Percentiles rank a stretch among this genome's conserved stretches.
Evolutionary conservation across 75 land plant species (phyloP).

Genomic region (Selaginella moellendorffii): DNA sequence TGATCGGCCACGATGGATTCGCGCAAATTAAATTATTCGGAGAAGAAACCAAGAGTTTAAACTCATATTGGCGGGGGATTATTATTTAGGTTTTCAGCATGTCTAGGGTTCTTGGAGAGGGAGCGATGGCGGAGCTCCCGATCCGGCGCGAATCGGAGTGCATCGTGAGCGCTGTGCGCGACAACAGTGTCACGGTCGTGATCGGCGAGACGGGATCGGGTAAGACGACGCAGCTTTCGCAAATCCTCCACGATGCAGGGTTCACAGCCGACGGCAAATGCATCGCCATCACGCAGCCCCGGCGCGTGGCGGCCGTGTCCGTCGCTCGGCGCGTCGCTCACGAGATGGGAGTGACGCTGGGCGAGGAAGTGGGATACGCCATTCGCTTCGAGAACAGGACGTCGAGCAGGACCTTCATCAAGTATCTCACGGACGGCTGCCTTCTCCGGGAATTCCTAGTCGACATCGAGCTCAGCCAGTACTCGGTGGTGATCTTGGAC

Average conservation of each 20-base stretch:
- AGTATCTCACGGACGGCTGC: conserved; percentile 94
- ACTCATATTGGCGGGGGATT: too few relatives aligned
- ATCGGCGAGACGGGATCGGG: conserved; percentile 99
- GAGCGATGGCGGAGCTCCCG: conserved; percentile 35
- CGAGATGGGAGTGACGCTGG: conserved; percentile 71
- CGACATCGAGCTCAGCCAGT: conserved; percentile 54
- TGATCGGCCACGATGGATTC: too few relatives aligned
- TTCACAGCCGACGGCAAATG: conserved; percentile 39
- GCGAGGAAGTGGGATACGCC: conserved; percentile 95
- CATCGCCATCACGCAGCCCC: conserved; percentile 84
- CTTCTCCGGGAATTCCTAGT: conserved; percentile 92
- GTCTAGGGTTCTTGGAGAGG: too few relatives aligned
- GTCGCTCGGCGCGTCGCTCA: conserved; percentile 88
- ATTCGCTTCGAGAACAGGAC: conserved; percentile 95
- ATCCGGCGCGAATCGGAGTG: conserved; percentile 51
- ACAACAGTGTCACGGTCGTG: conserved; percentile 54
- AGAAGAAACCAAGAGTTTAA: too few relatives aligned
- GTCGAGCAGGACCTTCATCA: conserved; percentile 53
- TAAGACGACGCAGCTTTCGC: conserved; percentile 96
- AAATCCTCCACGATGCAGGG: conserved; percentile 64
- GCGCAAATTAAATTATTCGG: too few relatives aligned
- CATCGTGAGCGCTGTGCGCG: conserved; percentile 47
- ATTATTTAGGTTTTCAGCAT: too few relatives aligned
- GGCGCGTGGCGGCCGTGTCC: conserved; percentile 95
- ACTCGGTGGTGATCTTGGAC: conserved; percentile 90